phyloP scores from a whole-genome alignment of 2,329 filamentous ascomycete species.

The Sporothrix protearum region DNA sequence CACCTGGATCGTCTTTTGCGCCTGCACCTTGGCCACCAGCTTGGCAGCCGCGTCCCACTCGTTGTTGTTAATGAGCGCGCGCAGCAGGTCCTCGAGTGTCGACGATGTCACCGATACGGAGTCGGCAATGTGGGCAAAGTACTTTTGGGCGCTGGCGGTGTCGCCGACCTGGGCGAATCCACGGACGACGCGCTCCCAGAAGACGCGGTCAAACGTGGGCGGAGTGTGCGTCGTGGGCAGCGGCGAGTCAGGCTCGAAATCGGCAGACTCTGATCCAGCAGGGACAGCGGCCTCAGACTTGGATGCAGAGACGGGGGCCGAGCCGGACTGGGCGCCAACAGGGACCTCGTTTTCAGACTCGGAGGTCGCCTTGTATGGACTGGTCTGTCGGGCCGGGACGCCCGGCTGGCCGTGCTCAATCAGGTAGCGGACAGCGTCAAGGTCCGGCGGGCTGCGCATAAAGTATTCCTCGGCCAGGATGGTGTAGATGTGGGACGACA shows the following conservation, averaged over 20 bases:
- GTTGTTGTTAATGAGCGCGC: conserved; percentile 29
- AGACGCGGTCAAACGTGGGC: conserved; percentile 51
- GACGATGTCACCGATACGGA: conserved; percentile 42
- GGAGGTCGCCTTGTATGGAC: background rate
- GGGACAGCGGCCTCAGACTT: background rate
- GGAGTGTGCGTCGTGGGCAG: background rate
- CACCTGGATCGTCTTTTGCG: conserved; percentile 28
- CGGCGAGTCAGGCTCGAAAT: background rate
- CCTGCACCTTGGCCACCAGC: conserved; percentile 32
- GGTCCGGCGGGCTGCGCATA: conserved; percentile 52
- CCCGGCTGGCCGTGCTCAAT: conserved; percentile 47
- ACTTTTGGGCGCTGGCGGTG: conserved; percentile 45
- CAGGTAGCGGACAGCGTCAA: conserved; percentile 57
- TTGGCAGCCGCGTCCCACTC: conserved; percentile 30
- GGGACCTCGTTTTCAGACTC: background rate
- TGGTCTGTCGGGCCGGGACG: background rate
- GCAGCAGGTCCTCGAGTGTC: conserved; percentile 45
- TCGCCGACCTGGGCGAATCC: conserved; percentile 59
- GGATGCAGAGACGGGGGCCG: background rate
- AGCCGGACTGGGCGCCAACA: background rate
- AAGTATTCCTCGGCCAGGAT: conserved; percentile 69
- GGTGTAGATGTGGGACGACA: conserved; percentile 67
- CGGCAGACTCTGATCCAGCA: background rate
- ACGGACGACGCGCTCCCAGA: conserved; percentile 68
- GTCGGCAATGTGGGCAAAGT: conserved; percentile 46